phyloP scores from a whole-genome alignment of 202 grass and related monocot genomes.

The Hordeum pubiflorum region DNA sequence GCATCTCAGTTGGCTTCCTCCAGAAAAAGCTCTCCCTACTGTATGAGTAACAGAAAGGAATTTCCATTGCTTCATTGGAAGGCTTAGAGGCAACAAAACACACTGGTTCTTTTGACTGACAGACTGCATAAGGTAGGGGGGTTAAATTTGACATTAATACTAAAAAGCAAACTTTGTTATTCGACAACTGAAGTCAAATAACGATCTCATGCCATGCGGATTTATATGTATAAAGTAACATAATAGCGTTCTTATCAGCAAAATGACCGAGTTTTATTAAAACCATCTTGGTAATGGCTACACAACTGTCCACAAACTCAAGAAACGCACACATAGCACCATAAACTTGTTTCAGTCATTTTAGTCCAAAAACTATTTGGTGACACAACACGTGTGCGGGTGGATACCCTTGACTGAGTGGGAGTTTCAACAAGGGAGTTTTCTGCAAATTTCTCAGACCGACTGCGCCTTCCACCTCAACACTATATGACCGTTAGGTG shows the following conservation, averaged over 20 bases:
- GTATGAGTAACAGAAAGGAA: constrained; percentile 93
- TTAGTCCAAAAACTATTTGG: neutral
- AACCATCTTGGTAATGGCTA: neutral
- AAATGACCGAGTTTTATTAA: neutral
- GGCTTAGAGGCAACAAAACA: constrained; percentile 65
- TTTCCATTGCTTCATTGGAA: constrained; percentile 81
- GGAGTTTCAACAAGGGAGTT: neutral
- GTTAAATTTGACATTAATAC: constrained; percentile 11
- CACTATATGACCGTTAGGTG: neutral
- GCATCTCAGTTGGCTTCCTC: constrained; percentile 81
- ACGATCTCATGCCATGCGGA: constrained; percentile 13
- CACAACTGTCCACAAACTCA: constrained; percentile 7
- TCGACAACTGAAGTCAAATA: constrained; percentile 9
- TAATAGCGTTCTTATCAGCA: neutral
- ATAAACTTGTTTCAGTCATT: neutral
- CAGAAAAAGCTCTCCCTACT: constrained; percentile 91
- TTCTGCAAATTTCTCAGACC: neutral
- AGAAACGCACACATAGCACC: neutral
- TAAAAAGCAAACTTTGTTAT: constrained; percentile 16
- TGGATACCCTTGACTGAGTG: neutral
- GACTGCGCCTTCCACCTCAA: neutral
- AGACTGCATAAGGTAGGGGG: constrained; percentile 45
- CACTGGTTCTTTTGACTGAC: constrained; percentile 88
- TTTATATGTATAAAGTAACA: neutral
- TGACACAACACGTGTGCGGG: neutral